Percentiles rank a stretch among this genome's conserved stretches.
Evolutionary conservation across 345 rosid species (phyloP).

Genomic region (Cochlearia excelsa): DNA sequence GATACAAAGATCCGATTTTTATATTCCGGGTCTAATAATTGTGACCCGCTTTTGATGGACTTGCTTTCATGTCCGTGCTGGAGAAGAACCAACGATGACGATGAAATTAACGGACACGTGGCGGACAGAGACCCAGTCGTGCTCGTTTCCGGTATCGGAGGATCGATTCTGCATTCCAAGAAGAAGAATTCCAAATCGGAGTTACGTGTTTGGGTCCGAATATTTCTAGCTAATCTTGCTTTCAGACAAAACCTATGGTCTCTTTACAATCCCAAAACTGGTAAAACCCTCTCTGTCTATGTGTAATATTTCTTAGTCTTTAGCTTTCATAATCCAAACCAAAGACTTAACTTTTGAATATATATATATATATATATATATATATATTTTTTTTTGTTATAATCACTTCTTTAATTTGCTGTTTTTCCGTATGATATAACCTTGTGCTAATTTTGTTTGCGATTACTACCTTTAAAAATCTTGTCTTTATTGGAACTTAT

Average conservation of each 20-base stretch:
- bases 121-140: slow-evolving; percentile 61
- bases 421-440: background rate
- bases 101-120: slow-evolving; percentile 6
- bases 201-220: slow-evolving; percentile 84
- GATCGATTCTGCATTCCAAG: slow-evolving; percentile 65
- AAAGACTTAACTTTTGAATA: background rate
- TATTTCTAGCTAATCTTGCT: slow-evolving; percentile 70
- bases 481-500: background rate
- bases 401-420: too few relatives aligned
- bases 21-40: slow-evolving; percentile 20
- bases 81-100: slow-evolving; percentile 31
- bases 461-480: slow-evolving; percentile 4
- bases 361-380: background rate
- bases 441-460: slow-evolving; percentile 1
- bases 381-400: background rate
- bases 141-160: slow-evolving; percentile 78
- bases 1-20: slow-evolving; percentile 23
- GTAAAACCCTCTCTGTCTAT: slow-evolving; percentile 26
- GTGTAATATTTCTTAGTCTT: too few relatives aligned
- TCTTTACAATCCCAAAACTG: slow-evolving; percentile 69
- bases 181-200: slow-evolving; percentile 54
- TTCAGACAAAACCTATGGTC: slow-evolving; percentile 80
- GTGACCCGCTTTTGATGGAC: slow-evolving; percentile 25
- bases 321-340: background rate
- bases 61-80: slow-evolving; percentile 54